Evolutionary conservation across 495 filamentous ascomycete genomes (phyloP).

Genomic region (Lophiotrema nucula): DNA sequence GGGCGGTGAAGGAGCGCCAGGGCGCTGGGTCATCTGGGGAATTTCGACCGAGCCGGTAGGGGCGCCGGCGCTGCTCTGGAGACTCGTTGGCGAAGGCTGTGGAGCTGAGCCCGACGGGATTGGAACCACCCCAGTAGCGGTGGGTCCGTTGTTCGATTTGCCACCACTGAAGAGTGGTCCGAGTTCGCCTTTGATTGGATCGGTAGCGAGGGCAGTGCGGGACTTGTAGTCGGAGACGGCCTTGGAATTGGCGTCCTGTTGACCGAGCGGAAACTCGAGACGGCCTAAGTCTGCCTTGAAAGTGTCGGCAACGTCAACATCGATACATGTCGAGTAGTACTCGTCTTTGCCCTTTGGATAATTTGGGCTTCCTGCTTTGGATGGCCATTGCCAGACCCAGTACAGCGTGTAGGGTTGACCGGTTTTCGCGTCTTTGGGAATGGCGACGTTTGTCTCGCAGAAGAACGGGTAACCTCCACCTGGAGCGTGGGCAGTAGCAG

Average conservation of each 20-base stretch:
- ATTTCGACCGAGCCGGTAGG: background rate
- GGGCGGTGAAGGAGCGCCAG: background rate
- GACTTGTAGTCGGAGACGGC: conserved; percentile 35
- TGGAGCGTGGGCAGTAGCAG: background rate
- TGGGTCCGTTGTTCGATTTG: background rate
- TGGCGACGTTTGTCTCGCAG: conserved; percentile 64
- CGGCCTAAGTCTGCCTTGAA: conserved; percentile 11
- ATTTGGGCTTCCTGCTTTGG: conserved; percentile 45
- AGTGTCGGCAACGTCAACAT: conserved; percentile 60
- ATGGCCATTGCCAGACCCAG: conserved; percentile 92
- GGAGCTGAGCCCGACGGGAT: background rate
- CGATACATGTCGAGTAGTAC: conserved; percentile 80
- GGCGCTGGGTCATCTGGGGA: conserved; percentile 11
- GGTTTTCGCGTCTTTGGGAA: conserved; percentile 57
- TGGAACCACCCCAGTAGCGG: background rate
- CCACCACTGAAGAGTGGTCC: conserved; percentile 9
- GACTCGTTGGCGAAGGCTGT: background rate
- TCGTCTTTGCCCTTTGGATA: conserved; percentile 59
- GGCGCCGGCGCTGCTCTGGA: background rate
- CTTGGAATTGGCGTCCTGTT: conserved; percentile 36
- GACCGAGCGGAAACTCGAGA: conserved; percentile 24
- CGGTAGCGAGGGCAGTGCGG: conserved; percentile 33
- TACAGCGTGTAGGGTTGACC: conserved; percentile 70
- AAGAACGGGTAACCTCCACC: background rate
- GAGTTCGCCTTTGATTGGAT: conserved; percentile 23